Conservation (phyloP, 2,329 filamentous ascomycete species). For the Geoglossum cookeanum region DNA sequence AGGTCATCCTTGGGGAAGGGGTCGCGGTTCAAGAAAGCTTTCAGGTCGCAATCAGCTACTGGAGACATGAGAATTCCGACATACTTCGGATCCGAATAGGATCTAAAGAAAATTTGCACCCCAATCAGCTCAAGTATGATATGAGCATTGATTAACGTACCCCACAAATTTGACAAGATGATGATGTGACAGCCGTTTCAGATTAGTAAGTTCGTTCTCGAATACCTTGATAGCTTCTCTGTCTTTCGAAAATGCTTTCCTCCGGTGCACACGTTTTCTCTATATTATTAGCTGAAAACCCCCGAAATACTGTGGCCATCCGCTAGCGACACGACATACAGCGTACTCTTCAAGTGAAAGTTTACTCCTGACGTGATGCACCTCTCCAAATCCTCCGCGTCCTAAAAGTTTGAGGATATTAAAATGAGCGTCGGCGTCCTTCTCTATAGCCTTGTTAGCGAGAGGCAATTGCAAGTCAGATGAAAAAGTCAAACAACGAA, state of each 20-base stretch:
- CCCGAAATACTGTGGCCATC: too few species aligned
- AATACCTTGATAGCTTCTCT: neutral
- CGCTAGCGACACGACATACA: neutral
- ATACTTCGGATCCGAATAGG: neutral
- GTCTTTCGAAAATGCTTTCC: neutral
- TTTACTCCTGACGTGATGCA: neutral
- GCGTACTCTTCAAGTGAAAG: neutral
- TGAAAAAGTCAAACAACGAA: neutral
- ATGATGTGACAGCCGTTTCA: neutral
- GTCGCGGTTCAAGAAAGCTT: neutral
- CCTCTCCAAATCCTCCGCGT: neutral
- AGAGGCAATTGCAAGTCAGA: neutral
- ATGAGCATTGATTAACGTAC: neutral
- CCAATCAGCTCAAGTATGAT: neutral
- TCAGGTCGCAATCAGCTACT: neutral
- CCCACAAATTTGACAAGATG: neutral
- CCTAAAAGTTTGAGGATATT: neutral
- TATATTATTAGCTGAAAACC: neutral
- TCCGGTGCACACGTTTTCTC: neutral
- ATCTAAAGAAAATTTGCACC: neutral
- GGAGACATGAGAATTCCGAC: neutral
- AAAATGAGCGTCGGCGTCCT: neutral
- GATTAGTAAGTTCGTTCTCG: neutral
- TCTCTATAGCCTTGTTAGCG: neutral
- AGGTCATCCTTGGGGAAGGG: neutral